Evolutionary conservation across 169 alveolate species (phyloP).

Genomic region (Toxoplasma gondii): DNA sequence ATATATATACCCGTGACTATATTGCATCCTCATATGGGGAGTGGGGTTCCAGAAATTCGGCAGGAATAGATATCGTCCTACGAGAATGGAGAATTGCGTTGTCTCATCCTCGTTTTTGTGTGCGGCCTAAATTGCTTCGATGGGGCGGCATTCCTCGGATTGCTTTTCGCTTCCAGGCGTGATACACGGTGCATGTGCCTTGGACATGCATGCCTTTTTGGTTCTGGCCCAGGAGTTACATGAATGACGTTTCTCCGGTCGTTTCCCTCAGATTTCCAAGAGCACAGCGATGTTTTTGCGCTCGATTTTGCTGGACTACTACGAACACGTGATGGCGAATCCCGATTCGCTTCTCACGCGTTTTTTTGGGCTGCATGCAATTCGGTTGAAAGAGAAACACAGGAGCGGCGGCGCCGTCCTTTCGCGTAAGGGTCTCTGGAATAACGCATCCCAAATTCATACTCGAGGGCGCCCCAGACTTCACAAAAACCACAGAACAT

Average conservation of each 20-base stretch:
- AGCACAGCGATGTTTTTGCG: slow-evolving; percentile 76
- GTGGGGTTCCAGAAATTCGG: no score
- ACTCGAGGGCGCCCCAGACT: background rate
- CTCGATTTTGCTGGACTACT: slow-evolving; percentile 71
- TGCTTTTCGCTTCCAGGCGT: no score
- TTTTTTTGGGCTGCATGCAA: slow-evolving; percentile 92
- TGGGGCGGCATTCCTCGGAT: no score
- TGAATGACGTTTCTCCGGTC: background rate
- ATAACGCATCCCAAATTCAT: background rate
- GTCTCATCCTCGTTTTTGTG: no score
- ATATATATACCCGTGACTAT: no score
- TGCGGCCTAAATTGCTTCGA: no score
- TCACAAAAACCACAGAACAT: background rate
- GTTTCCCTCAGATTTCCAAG: slow-evolving; percentile 63
- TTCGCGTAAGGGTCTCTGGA: background rate
- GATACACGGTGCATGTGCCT: no score
- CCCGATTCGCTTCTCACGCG: slow-evolving; percentile 81
- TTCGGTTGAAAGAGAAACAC: slow-evolving; percentile 79
- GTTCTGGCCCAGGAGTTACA: no score
- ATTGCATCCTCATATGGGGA: no score
- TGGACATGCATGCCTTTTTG: no score
- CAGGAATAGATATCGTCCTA: no score
- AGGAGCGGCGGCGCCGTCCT: background rate
- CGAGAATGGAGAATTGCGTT: no score
- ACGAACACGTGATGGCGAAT: slow-evolving; percentile 73